phyloP scores from a whole-genome alignment of 2,329 filamentous ascomycete species.

The Cordyceps pruinosa region DNA sequence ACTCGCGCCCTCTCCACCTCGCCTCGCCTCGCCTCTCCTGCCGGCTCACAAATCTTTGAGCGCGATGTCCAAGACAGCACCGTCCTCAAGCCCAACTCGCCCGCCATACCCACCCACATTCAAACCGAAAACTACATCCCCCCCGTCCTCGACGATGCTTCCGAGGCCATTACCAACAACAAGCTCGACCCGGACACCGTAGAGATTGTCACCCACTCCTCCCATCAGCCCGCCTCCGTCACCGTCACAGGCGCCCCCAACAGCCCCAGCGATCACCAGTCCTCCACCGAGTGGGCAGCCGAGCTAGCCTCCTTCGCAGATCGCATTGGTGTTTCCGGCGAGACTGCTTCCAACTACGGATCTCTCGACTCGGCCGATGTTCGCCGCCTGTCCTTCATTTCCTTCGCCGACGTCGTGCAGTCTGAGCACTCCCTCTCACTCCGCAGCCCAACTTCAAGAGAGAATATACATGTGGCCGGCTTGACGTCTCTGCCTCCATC shows the following conservation, averaged over 20 bases:
- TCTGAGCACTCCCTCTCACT: slow-evolving; percentile 63
- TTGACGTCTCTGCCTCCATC: slow-evolving; percentile 52
- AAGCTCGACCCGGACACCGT: slow-evolving; percentile 81
- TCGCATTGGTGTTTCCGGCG: slow-evolving; percentile 38
- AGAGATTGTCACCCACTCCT: slow-evolving; percentile 82
- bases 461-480: slow-evolving; percentile 63
- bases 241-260: slow-evolving; percentile 49
- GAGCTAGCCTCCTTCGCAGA: slow-evolving; percentile 50
- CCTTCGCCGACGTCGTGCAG: slow-evolving; percentile 92
- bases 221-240: slow-evolving; percentile 71
- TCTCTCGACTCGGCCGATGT: slow-evolving; percentile 69
- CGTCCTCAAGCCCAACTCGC: slow-evolving; percentile 60
- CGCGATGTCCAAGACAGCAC: slow-evolving; percentile 83
- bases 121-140: slow-evolving; percentile 93
- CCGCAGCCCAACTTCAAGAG: slow-evolving; percentile 47
- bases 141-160: slow-evolving; percentile 82
- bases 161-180: slow-evolving; percentile 82
- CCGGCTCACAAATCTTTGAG: slow-evolving; percentile 80
- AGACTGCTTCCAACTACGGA: slow-evolving; percentile 68
- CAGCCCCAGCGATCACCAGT: slow-evolving; percentile 32
- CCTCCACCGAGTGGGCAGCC: slow-evolving; percentile 47
- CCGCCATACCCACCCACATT: slow-evolving; percentile 88
- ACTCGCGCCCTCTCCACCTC: slow-evolving; percentile 61
- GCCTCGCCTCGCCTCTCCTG: slow-evolving; percentile 70
- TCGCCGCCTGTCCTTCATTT: slow-evolving; percentile 85